Evolutionary conservation across 371 early-diverging fungal species (phyloP), one percentile per base, ranked within the genome.

Genomic region (Mortierella sp.): DNA sequence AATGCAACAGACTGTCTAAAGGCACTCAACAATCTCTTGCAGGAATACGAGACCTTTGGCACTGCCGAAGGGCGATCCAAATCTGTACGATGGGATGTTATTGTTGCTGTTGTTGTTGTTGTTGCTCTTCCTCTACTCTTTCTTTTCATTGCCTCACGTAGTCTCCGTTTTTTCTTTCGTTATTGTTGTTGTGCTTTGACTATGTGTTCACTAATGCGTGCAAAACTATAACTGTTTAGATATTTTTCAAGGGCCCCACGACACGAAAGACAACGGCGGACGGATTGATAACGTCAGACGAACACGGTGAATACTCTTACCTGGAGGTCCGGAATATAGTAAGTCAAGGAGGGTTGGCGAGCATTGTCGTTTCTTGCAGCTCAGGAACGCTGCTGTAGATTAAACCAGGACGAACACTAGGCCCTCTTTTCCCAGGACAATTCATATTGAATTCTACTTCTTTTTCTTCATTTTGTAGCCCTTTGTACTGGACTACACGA

Each of bases 401-500:
- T 40, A 2, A 40, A 6, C 6, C 43, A 40, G 43, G 13, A 9
- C 1, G 48, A 9, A 46, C 13, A 13, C 48, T 5, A 13, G 48
- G 21, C 43, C 59, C 21, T 19, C 24, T 53, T 53, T 24, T 31
- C 44, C 10, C 21, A 31, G 28, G 5, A 5, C 28, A 51, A 67
- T 2, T 13, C 3, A 44, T 14, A 0, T 24, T 16, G 0, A 21
- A 24, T 24, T 19, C 16, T 43, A 69, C 16, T 57, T 5, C 48
- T 10, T 9, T 34, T 67, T 67, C 34, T 67, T 28, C 51, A 28
- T 13, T 24, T 48, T 40, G 43, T 40, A 83, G 83, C 85, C 85
- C 1, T 85, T 85, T 71, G 69, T 64, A n/a, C 26, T 81, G 44
- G 85, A 85, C 51, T 85, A 78, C 73, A 57, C 76, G 8, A 76